Evolutionary conservation across 78 protist species (phyloP), one percentile per base, ranked within the genome.

Genomic region (Dictyostelium capitatum): DNA sequence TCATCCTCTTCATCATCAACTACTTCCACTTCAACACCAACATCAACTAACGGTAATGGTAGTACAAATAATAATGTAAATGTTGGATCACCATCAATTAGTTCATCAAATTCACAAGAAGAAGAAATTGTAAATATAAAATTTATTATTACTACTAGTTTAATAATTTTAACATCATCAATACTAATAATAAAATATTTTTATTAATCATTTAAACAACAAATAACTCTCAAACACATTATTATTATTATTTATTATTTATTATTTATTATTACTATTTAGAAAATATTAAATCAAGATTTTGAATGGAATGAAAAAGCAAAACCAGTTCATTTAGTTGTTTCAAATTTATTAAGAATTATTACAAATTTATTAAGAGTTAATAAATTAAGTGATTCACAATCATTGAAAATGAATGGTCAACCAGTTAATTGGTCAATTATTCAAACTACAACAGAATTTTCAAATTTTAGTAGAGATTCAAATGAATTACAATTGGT

Each of bases 121-220:
- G 93, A 87, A 64, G 93, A 85, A 64, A 70, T 87, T 50, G 93
- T 87, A 77, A 62, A 79, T 83, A 72, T 59, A 62, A 37, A 23
- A 37, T 37, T 75, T 65, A 46, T 79, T 15, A 56, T 56, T 25
- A 17, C 25, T 25, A 17, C 25, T 28, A 32, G 30, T 46, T 47
- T 73, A 77, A 4, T 77, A 77, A 11, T 77, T 5, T 12, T 77
- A 50, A 12, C 53, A 9, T 12, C 53, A 9, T 30, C 65, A 30
- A 77, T 77, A 77, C 51, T 77, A 67, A 67, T 67, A 67, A 77
- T 41, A 41, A 28, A 41, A 12, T 51, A 17, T 51, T 77, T 15
- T 74, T n/a, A 14, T 46, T 37, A 6, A n/a, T n/a, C n/a, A n/a
- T n/a, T n/a, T n/a, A n/a, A n/a, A n/a, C n/a, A n/a, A n/a, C n/a